These are phyloP conservation scores for Aspergillus ochraceus DNA, from an alignment of 2,329 filamentous ascomycete species.

Conservation along the genomic window DNA sequence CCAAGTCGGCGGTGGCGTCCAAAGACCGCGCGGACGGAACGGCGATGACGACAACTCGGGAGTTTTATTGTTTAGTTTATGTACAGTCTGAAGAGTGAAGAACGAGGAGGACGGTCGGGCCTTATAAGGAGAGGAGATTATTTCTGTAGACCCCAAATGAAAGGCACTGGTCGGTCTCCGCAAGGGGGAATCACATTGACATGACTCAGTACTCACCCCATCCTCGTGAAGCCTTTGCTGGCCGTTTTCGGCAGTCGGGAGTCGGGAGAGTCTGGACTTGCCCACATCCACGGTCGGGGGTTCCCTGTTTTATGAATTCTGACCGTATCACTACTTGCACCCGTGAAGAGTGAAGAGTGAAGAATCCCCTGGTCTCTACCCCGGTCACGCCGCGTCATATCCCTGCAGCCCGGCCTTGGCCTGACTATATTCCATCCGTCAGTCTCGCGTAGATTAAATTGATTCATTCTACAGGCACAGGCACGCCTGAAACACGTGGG, in stretches of 20 bases:
- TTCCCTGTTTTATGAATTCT: no score
- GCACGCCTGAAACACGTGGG: background rate
- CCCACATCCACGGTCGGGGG: no score
- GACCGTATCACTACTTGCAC: no score
- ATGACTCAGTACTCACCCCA: no score
- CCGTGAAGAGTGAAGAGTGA: no score
- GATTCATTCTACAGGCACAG: background rate
- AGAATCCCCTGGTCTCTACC: background rate
- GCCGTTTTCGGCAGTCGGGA: no score
- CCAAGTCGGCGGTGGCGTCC: slow-evolving; percentile 2
- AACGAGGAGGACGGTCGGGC: background rate
- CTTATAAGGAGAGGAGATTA: no score
- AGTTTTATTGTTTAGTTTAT: no score
- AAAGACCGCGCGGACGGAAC: background rate
- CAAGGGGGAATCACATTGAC: slow-evolving; percentile 4
- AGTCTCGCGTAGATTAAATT: background rate
- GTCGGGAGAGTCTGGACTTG: no score
- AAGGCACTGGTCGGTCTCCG: background rate
- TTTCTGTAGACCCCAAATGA: background rate
- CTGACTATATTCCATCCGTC: no score
- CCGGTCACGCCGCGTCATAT: background rate
- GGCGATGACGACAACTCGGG: background rate
- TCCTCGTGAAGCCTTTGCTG: no score
- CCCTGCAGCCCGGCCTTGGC: background rate
- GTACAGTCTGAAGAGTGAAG: background rate